Conservation (phyloP, 768 basidiomycete genomes). For the Tylopilus sp. region DNA sequence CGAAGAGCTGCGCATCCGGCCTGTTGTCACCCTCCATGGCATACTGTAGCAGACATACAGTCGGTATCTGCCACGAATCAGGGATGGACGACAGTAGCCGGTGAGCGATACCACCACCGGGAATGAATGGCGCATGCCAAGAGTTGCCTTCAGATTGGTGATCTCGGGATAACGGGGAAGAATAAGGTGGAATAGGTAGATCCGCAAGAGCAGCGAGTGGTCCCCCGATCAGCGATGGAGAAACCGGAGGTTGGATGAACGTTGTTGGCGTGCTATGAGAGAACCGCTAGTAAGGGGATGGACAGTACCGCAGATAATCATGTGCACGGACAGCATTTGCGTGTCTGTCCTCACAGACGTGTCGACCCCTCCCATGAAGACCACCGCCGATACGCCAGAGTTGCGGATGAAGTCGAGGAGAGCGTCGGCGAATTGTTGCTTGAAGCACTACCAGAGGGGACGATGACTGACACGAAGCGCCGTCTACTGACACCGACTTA, state of each 20-base stretch:
- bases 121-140: constrained; percentile 62
- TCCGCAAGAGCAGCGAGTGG: constrained; percentile 41
- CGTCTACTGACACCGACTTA: constrained; percentile 25
- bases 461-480: neutral
- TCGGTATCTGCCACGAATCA: constrained; percentile 47
- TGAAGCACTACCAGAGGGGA: constrained; percentile 52
- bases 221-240: constrained; percentile 43
- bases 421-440: constrained; percentile 60
- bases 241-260: constrained; percentile 45
- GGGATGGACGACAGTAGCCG: constrained; percentile 62
- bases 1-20: constrained; percentile 62
- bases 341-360: constrained; percentile 67
- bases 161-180: constrained; percentile 43
- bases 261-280: constrained; percentile 60
- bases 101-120: constrained; percentile 72
- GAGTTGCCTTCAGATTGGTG: constrained; percentile 25
- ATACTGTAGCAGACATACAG: constrained; percentile 64
- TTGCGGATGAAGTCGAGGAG: constrained; percentile 55
- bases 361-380: constrained; percentile 77
- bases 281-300: constrained; percentile 2
- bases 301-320: neutral
- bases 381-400: constrained; percentile 46
- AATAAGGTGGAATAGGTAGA: constrained; percentile 54
- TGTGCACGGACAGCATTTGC: constrained; percentile 66
- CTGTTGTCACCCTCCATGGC: constrained; percentile 83